A percentile compares a stretch with the other conserved stretches of the same genome.
phyloP scores from a whole-genome alignment of 169 alveolate genomes.

The Cryptosporidium ubiquitum region DNA sequence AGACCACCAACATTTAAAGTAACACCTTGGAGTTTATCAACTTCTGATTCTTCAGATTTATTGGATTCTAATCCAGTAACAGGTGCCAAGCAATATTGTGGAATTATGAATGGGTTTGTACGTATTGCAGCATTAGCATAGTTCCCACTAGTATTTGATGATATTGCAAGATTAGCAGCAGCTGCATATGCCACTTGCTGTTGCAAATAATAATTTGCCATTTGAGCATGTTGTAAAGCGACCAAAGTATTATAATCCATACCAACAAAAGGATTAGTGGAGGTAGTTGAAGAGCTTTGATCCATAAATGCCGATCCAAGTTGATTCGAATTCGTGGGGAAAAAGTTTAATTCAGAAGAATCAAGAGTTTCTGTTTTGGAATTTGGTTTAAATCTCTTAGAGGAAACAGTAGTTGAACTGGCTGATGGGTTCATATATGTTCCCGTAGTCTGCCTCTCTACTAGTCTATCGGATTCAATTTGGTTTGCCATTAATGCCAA shows the following conservation, averaged over 20 bases:
- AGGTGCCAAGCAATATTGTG: constrained; percentile 15
- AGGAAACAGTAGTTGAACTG: constrained; percentile 45
- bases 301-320: constrained; percentile 40
- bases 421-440: constrained; percentile 43
- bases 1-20: background rate
- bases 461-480: constrained; percentile 51
- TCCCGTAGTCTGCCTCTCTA: constrained; percentile 58
- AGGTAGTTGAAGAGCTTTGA: background rate
- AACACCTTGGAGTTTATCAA: background rate
- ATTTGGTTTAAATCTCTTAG: constrained; percentile 60
- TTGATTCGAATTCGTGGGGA: constrained; percentile 1
- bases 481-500: constrained; percentile 52
- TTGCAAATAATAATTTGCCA: constrained; percentile 63
- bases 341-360: constrained; percentile 29
- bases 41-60: constrained; percentile 41
- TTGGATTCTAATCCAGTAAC: constrained; percentile 12
- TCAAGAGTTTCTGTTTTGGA: constrained; percentile 65
- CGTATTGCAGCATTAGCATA: background rate
- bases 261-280: constrained; percentile 29
- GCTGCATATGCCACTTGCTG: constrained; percentile 69
- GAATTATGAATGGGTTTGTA: constrained; percentile 39
- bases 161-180: constrained; percentile 59
- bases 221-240: constrained; percentile 70
- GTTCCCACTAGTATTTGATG: constrained; percentile 8
- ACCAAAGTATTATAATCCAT: constrained; percentile 62